phyloP scores from a whole-genome alignment of 495 filamentous ascomycete species.

The Durotheca rogersii region DNA sequence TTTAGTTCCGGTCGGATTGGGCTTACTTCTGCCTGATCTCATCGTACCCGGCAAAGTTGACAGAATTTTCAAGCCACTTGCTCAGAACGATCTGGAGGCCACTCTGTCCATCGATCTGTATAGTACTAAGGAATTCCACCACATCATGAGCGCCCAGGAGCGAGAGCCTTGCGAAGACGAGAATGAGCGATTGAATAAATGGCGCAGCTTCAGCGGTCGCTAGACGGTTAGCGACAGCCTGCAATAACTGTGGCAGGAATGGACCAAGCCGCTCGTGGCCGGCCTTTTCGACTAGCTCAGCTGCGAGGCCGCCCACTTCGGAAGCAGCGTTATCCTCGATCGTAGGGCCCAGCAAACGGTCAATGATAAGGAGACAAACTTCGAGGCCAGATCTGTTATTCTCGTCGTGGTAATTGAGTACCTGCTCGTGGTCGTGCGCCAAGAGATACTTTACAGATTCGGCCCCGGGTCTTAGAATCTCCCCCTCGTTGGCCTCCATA shows the following conservation, averaged over 20 bases:
- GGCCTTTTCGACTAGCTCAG: constrained; percentile 92
- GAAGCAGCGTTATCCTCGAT: constrained; percentile 91
- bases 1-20: neutral
- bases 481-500: constrained; percentile 75
- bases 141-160: constrained; percentile 84
- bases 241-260: constrained; percentile 83
- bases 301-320: constrained; percentile 91
- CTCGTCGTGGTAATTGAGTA: constrained; percentile 77
- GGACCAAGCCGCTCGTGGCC: constrained; percentile 86
- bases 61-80: constrained; percentile 96
- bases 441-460: constrained; percentile 85
- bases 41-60: constrained; percentile 94
- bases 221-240: constrained; percentile 84
- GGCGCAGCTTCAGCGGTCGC: constrained; percentile 75
- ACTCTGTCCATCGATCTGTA: constrained; percentile 70
- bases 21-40: constrained; percentile 91
- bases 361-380: constrained; percentile 85
- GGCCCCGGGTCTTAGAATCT: constrained; percentile 83
- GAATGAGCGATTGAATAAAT: constrained; percentile 86
- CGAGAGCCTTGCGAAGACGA: constrained; percentile 90
- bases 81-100: constrained; percentile 83
- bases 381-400: constrained; percentile 81
- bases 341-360: constrained; percentile 78
- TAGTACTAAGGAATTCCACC: constrained; percentile 82
- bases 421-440: constrained; percentile 79